Evolutionary conservation across 441 rosid genomes (phyloP), one percentile per base, ranked within the genome.

Genomic region (Euphorbia schlechtendalii): DNA sequence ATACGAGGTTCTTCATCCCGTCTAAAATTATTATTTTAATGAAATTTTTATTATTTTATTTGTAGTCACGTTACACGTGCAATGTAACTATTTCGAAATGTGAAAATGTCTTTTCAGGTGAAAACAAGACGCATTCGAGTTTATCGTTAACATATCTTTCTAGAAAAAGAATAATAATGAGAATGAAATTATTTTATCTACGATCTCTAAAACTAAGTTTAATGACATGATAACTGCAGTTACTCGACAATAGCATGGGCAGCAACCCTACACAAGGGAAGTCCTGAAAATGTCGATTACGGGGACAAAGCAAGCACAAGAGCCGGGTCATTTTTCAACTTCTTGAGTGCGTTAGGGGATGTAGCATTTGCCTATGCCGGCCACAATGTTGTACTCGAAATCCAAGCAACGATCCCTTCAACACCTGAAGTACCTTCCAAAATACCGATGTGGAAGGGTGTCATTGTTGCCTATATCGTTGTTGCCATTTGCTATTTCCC

Each of bases 321-420:
- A 32, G 17, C 79, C 0, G 89, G 75, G 0, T 36, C 20, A 40
- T 27, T 83, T 14, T 84, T 89, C 56, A 69, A 81, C 66, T 87
- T 87, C 82, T 75, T 91, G 24, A 81, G 80, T 17, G 92, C 79
- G 13, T 58, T 91, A 65, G 98, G 92, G 6, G 96, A 84, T 13
- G 81, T 89, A 28, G 90, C 88, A 48, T 91, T 91, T 66, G 88
- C 96, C 0, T 91, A 82, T 54, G 98, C 98, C 0, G 95, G 95
- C 6, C 96, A 92, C 72, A 89, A 82, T 53, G 91, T 92, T 40
- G 96, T 86, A 11, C 43, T 89, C 65, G 98, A 92, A 80, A 89
- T 92, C 67, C 98, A 89, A 61, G 96, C 96, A 34, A 92, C 98
- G 3, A 84, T 91, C 13, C 95, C 92, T 66, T 91, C 98, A 1